Base-by-base conservation (phyloP, 2,329 filamentous ascomycete species). In the Epichloe hybrida region DNA sequence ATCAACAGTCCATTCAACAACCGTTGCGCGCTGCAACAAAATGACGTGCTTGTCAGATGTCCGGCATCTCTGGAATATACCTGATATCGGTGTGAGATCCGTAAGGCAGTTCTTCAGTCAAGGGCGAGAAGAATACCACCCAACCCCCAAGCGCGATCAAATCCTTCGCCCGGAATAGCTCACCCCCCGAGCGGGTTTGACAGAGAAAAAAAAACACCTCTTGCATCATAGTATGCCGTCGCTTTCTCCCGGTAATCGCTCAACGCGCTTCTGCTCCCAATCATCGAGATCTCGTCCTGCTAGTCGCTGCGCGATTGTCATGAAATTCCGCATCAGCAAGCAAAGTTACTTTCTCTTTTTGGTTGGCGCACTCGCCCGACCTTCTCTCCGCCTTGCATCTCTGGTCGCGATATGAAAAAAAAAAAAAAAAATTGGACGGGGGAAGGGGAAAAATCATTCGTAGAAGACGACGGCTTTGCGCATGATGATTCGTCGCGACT, bases 191-290 rank as follows among this genome's bases (percentile, higher is more conserved):
- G 20, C 6, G 21, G 5, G 37, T 48, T 4, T 20, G 20, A 15
- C 35, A 23, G 9, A 2, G 13, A 31, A 44, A n/a, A n/a, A n/a
- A n/a, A n/a, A 17, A 17, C 40, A 9, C 5, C 27, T 15, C 7
- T 21, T 36, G 12, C 34, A 52, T 54, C 53, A 84, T 57, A 95
- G 65, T 48, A 87, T 78, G 36, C 91, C 91, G 66, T 98, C 91
- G 54, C 80, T 85, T 68, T 98, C 94, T 57, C 93, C 93, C 20
- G 87, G 83, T 54, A 96, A 76, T 64, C 93, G 76, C 71, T 95
- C 82, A 11, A 97, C 89, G 49, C 94, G 81, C 69, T 93, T 94
- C 70, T 97, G 93, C 66, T 97, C 91, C 93, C 93, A 98, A 63
- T 88, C 79, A 62, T 98, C 91, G 54, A 97, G 71, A 64, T 97